Percentiles rank a stretch among this genome's conserved stretches.
These are phyloP conservation scores for Candida mesenterica DNA, from an alignment of 1,139 yeast genomes.

Conservation along the genomic window DNA sequence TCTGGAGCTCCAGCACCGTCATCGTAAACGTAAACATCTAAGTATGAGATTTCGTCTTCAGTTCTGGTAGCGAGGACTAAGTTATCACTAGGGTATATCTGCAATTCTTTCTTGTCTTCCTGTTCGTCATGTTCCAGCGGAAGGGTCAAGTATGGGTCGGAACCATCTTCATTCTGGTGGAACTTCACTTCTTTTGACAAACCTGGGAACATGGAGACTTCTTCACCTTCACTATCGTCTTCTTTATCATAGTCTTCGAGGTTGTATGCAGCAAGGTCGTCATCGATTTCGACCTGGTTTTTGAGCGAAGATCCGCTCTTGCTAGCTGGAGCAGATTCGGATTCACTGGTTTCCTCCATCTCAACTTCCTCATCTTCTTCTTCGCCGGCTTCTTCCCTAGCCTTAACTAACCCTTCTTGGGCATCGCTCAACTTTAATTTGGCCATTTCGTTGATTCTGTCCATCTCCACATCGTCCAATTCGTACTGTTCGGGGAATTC, in stretches of 20 bases:
- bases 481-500: constrained; percentile 91
- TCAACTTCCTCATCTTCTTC: constrained; percentile 10
- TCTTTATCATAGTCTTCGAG: constrained; percentile 78
- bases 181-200: constrained; percentile 52
- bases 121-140: constrained; percentile 63
- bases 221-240: constrained; percentile 47
- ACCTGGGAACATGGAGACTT: constrained; percentile 70
- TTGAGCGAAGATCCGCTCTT: constrained; percentile 24
- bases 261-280: constrained; percentile 84
- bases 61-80: constrained; percentile 90
- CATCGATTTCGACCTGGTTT: constrained; percentile 64
- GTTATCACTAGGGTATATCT: constrained; percentile 87
- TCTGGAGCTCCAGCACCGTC: constrained; percentile 85
- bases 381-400: constrained; percentile 23
- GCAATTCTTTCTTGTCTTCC: constrained; percentile 80
- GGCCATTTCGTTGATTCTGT: constrained; percentile 83
- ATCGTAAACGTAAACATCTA: constrained; percentile 92
- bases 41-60: constrained; percentile 88
- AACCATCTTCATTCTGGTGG: constrained; percentile 56
- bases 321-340: constrained; percentile 11
- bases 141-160: constrained; percentile 73
- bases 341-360: constrained; percentile 4
- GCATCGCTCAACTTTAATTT: constrained; percentile 79
- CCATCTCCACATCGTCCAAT: constrained; percentile 89
- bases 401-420: constrained; percentile 53